Conservation (phyloP, 768 basidiomycete species). For the Phaeotremella skinneri region DNA sequence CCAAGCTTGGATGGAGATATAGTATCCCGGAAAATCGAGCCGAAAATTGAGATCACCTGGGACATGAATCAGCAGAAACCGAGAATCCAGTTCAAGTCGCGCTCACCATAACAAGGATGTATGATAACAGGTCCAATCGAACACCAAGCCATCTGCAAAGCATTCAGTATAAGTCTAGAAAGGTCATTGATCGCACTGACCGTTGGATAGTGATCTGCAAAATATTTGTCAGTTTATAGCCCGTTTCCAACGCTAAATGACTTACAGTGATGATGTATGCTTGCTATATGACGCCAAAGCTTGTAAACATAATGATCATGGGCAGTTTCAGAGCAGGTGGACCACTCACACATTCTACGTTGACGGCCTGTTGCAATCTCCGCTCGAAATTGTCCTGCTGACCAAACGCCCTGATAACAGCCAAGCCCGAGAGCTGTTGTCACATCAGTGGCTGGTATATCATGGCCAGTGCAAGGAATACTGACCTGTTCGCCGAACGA, state of each 20-base stretch:
- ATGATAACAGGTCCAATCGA: slow-evolving; percentile 66
- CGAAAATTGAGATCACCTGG: slow-evolving; percentile 66
- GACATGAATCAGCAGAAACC: slow-evolving; percentile 6
- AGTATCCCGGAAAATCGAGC: slow-evolving; percentile 60
- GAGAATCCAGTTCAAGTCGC: background rate
- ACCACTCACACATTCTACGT: slow-evolving; percentile 31
- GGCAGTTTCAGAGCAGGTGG: no score
- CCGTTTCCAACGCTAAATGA: slow-evolving; percentile 1
- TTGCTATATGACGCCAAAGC: slow-evolving; percentile 9
- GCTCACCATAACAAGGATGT: slow-evolving; percentile 60
- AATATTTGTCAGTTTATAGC: background rate
- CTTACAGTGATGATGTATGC: slow-evolving; percentile 29
- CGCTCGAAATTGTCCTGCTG: slow-evolving; percentile 22
- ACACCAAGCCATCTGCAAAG: slow-evolving; percentile 59
- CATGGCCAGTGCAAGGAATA: background rate
- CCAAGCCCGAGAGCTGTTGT: slow-evolving; percentile 24
- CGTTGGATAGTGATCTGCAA: slow-evolving; percentile 31
- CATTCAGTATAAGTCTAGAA: background rate
- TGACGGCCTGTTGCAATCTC: slow-evolving; percentile 27
- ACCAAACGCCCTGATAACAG: slow-evolving; percentile 40
- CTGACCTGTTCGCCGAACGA: slow-evolving; percentile 38
- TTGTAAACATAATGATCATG: background rate
- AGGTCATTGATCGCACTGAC: slow-evolving; percentile 4
- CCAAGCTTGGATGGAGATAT: slow-evolving; percentile 65
- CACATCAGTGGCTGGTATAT: background rate